Evolutionary conservation across 441 rosid genomes (phyloP).

Genomic region (Populus trichocarpa): DNA sequence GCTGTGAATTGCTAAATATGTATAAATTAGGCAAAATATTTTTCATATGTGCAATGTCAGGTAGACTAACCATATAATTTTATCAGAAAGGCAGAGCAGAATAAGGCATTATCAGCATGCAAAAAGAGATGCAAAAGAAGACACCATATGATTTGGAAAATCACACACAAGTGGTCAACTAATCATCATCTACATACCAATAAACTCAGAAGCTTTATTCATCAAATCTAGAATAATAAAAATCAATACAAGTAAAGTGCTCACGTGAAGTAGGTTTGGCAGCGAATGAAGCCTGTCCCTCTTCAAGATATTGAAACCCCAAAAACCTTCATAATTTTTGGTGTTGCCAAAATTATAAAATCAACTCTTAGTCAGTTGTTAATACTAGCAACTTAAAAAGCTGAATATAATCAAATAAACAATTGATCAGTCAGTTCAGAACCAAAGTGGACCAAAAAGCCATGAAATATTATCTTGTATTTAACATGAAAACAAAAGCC

Average conservation of each 20-base stretch:
- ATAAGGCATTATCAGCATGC: neutral
- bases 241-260: slow-evolving; percentile 20
- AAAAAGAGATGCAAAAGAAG: neutral
- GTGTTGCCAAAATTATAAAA: slow-evolving; percentile 22
- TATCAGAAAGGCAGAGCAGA: neutral
- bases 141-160: neutral
- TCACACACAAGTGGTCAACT: slow-evolving; percentile 2
- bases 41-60: neutral
- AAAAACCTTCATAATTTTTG: slow-evolving; percentile 57
- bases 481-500: slow-evolving; percentile 8
- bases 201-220: neutral
- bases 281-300: slow-evolving; percentile 37
- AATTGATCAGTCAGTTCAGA: neutral
- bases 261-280: slow-evolving; percentile 42
- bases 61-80: neutral
- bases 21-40: neutral
- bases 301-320: slow-evolving; percentile 61
- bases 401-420: neutral
- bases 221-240: slow-evolving; percentile 7
- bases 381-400: slow-evolving; percentile 2
- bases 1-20: neutral
- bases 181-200: slow-evolving; percentile 5
- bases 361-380: slow-evolving; percentile 20
- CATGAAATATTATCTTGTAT: slow-evolving; percentile 2
- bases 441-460: neutral